Evolutionary conservation across 2,329 filamentous ascomycete genomes (phyloP), one percentile per base, ranked within the genome.

Genomic region (Zymoseptoria tritici): DNA sequence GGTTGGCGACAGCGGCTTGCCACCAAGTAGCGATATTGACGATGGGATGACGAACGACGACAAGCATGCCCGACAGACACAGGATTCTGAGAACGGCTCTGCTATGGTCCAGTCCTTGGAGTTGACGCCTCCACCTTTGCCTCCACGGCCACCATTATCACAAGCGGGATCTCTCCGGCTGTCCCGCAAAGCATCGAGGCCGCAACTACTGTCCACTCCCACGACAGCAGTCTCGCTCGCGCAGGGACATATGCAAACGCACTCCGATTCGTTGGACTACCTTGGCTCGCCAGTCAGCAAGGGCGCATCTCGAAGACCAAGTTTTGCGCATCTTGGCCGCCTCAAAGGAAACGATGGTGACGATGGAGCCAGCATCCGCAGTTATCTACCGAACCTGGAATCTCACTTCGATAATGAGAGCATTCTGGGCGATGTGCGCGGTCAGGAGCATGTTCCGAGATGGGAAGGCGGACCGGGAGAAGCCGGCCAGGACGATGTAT

Each of bases 181-280:
- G 9, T 69, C 72, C 3, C 73, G 73, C 24, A 72, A 70, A 49
- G 56, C 72, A 21, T 71, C 72, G 4, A 57, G 73, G 56, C 77
- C 78, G 22, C 73, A 75, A 58, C 68, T 81, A 19, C 73, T 77
- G 24, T 85, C 88, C 1, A 85, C 85, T 60, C 85, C 93, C 54
- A 97, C 92, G 3, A 97, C 91, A 0, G 91, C 91, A 9, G 71
- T 97, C 13, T 93, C 91, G 0, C 83, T 90, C 16, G 82, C 91
- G 62, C 91, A 93, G 66, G 87, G 92, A 58, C 88, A 90, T 67
- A 90, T 88, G 0, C 80, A 92, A 55, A 85, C 86, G 1, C 87
- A 89, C 63, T 85, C 85, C 9, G 89, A 90, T 22, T 55, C 60
- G 62, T 49, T 60, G 50, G 65, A 62, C 3, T 57, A 63, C 31